These are phyloP conservation scores for Lactarius tabidus DNA, from an alignment of 768 basidiomycete genomes.

Conservation along the genomic window DNA sequence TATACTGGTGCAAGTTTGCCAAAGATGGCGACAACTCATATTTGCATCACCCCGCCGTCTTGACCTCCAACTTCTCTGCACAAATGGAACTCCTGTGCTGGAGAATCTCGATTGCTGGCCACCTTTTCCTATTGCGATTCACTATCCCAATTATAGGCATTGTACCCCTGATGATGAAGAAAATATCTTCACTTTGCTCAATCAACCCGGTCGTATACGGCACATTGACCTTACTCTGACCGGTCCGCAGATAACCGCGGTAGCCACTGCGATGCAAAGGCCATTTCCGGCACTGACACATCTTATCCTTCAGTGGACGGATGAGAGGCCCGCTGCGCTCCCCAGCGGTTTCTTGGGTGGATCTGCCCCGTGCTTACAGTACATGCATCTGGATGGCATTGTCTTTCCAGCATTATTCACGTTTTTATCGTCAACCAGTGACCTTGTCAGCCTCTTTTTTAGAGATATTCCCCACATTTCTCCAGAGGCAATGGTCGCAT, in stretches of 20 bases:
- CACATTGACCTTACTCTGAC: background rate
- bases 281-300: background rate
- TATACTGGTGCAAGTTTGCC: background rate
- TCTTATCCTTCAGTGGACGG: background rate
- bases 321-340: background rate
- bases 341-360: slow-evolving; percentile 1
- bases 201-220: background rate
- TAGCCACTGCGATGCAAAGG: background rate
- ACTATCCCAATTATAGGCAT: background rate
- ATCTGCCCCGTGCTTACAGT: background rate
- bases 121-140: background rate
- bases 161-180: background rate
- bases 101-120: background rate
- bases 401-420: background rate
- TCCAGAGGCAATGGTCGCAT: background rate
- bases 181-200: background rate
- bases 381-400: background rate
- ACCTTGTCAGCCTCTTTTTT: background rate
- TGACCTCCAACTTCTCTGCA: background rate
- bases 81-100: background rate
- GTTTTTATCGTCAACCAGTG: background rate
- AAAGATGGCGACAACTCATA: background rate
- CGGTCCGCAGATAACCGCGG: background rate
- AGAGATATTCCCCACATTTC: background rate
- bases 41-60: background rate